Evolutionary conservation across 495 filamentous ascomycete genomes (phyloP).

Genomic region (Neurospora sp.): DNA sequence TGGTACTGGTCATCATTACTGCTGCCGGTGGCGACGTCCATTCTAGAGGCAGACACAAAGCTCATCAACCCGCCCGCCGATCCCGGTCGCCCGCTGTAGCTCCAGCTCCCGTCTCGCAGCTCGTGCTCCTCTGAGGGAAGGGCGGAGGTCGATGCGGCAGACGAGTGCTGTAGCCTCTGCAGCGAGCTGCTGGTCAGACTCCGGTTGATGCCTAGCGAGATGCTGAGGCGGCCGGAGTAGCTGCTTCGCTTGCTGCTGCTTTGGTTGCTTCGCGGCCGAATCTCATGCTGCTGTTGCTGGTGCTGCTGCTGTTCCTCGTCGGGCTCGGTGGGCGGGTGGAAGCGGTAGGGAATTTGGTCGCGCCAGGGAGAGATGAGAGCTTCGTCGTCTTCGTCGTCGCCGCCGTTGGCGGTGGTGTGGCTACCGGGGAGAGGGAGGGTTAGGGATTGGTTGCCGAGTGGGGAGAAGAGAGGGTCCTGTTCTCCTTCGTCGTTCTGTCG

Average conservation of each 20-base stretch:
- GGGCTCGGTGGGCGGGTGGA: not conserved
- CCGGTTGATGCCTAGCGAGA: not conserved
- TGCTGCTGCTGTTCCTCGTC: not conserved
- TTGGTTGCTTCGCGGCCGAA: not conserved
- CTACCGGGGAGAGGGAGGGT: not conserved
- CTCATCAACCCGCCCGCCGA: not conserved
- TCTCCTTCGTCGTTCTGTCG: not conserved
- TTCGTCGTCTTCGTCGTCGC: slow-evolving; percentile 19
- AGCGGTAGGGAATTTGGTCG: not conserved
- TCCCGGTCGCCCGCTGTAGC: not conserved
- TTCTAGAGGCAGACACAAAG: not conserved
- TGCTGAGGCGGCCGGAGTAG: not conserved
- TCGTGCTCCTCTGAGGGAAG: not conserved
- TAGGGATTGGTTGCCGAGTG: not conserved
- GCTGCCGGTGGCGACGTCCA: not conserved
- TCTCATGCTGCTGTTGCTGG: not conserved
- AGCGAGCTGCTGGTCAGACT: not conserved
- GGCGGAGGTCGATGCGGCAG: not conserved
- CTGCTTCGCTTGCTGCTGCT: not conserved
- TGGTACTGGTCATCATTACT: not conserved
- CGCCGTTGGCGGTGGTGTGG: not conserved
- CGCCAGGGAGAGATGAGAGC: slow-evolving; percentile 5
- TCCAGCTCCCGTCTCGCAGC: not conserved
- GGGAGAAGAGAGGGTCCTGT: not conserved
- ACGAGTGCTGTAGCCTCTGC: not conserved